phyloP scores from a whole-genome alignment of 2,329 filamentous ascomycete species.

The Colletotrichum sp. region DNA sequence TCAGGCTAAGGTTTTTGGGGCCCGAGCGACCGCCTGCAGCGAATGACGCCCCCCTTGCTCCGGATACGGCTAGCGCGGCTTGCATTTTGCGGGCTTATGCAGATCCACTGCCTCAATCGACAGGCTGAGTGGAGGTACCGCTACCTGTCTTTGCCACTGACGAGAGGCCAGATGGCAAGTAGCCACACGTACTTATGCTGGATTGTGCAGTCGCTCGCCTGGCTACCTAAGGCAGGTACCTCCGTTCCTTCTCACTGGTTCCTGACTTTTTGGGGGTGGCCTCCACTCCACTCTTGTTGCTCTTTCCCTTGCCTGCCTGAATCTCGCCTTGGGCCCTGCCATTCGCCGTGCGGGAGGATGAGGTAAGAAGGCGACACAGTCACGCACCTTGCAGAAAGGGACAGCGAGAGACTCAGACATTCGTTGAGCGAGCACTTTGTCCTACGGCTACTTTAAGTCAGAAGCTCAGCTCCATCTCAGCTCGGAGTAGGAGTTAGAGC shows the following conservation, averaged over 20 bases:
- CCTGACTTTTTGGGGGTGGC: not conserved
- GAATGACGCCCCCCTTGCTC: constrained; percentile 5
- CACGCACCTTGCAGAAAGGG: not conserved
- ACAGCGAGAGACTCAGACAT: not conserved
- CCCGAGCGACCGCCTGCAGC: constrained; percentile 20
- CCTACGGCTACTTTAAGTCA: not conserved
- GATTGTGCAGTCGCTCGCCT: not conserved
- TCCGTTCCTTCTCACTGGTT: not conserved
- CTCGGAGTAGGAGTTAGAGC: not conserved
- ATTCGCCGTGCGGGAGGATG: not conserved
- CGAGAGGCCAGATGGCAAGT: not conserved
- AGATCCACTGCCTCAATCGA: constrained; percentile 18
- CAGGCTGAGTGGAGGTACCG: not conserved
- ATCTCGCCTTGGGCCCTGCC: not conserved
- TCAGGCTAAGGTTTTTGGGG: constrained; percentile 9
- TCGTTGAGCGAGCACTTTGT: not conserved
- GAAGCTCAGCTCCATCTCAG: not conserved
- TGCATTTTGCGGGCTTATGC: not conserved
- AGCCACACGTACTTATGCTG: not conserved
- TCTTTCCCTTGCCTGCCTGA: not conserved
- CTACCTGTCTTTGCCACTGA: not conserved
- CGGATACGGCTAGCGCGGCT: not conserved
- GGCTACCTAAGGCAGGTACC: constrained; percentile 3
- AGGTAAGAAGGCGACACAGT: constrained; percentile 12
- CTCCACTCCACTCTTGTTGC: not conserved